Evolutionary conservation across 352 stramenopile species (phyloP), one percentile per base, ranked within the genome.

Genomic region (Pythium rhizo-oryzae): DNA sequence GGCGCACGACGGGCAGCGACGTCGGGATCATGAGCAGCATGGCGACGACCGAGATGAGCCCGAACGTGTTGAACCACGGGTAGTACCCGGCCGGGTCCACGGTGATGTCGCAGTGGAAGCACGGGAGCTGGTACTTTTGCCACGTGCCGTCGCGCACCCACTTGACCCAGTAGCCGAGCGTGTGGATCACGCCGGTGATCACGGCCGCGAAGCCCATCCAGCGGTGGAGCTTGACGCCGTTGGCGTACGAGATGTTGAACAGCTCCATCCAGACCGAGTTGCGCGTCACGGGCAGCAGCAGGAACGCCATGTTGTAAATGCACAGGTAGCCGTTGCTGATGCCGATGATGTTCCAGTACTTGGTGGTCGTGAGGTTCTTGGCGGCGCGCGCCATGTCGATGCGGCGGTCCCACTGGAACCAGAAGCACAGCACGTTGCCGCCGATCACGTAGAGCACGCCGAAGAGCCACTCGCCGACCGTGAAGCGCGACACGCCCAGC

Each of bases 281-380:
- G 13, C 69, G 61, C 8, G 77, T 81, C 16, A 69, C 62, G 0
- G 75, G 72, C 0, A 84, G 57, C 25, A 55, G 54, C 23, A 92
- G 65, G 68, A 92, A 89, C 15, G 81, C 75, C 81, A 92, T 88
- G 69, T 91, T 90, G 76, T 84, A 92, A 55, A 91, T 82, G 65
- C 73, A 80, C 44, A 82, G 37, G 72, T 89, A 90, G 11, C 71
- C 76, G 0, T 65, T 66, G 47, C 71, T 82, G 65, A 88, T 81
- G 55, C 80, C 66, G 16, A 89, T 76, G 59, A 86, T 69, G 44
- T 69, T 62, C n/a, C 65, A 62, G 16, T 88, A 86, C 70, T 84
- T 84, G 67, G 74, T 77, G 15, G 76, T 84, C 56, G 64, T 72
- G 52, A 89, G 74, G 39, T 70, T 67, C 23, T 51, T 76, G 41